Evolutionary conservation across 495 filamentous ascomycete species (phyloP), one percentile per base, ranked within the genome.

Genomic region (Lasiosphaeria ovina): DNA sequence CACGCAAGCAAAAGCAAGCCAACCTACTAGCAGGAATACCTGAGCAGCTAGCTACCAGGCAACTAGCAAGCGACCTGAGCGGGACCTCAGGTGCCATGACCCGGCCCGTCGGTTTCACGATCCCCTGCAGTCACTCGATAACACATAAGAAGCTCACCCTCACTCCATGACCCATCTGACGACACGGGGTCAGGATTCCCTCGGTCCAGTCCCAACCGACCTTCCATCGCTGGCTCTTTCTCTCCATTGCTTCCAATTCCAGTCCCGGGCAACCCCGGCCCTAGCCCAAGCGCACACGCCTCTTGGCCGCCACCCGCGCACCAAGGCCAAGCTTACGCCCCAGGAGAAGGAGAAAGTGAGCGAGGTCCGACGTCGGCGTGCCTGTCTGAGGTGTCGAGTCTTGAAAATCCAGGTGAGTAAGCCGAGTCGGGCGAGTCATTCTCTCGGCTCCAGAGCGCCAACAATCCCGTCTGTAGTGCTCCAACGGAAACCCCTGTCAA

Each of bases 381-480:
- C 89, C 6, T 92, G 87, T 65, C 83, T 90, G 60, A 77, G 86
- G 61, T 91, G 87, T 72, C 79, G 85, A 24, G 88, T 91, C 82
- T 76, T 91, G 5, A 89, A 89, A 72, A 90, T 65, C 35, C 62
- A 65, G 69, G 71, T 72, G 47, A 55, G 58, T 40, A 42, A n/a
- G 33, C 35, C 16, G 14, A 34, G 3, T 47, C 17, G 40, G 9
- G 12, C 16, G 4, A 38, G 10, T 3, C 53, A 55, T 17, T 24
- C 24, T 35, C 6, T 17, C 35, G 38, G 31, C 45, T 42, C 42
- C 7, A 31, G 45, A 16, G 31, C 11, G 38, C 50, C 40, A 50
- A 44, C 51, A 48, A 16, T 47, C 35, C 35, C 14, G 5, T 10
- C 10, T 52, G n/a, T 32, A 72, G 70, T 70, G 68, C 61, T 70